Evolutionary conservation across 2,329 filamentous ascomycete genomes (phyloP), one percentile per base, ranked within the genome.

Genomic region (Chlorencoelia australis): DNA sequence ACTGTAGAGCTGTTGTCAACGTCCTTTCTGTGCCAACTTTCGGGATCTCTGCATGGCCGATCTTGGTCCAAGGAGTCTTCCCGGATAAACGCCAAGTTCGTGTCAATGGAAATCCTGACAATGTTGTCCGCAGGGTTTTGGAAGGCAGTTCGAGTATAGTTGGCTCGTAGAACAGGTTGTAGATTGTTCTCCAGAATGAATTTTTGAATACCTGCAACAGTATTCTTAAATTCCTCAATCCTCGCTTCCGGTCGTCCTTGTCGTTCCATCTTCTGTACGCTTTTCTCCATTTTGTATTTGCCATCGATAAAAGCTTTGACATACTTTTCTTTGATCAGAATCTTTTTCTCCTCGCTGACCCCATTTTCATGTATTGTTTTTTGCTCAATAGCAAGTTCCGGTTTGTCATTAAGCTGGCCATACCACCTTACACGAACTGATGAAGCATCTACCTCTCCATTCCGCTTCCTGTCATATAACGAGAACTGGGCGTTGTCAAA

Each of bases 301-400:
- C 82, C 86, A 34, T 83, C 76, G 35, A 98, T 73, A 62, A 94
- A 95, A 1, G 79, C 69, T 58, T 88, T 79, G 43, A 96, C 71
- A 56, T 95, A 94, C 59, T 96, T 96, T 54, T 88, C 82, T 65
- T 98, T 98, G 62, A 95, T 83, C 15, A 74, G 67, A 51, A 96
- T 83, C 48, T 79, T 78, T 49, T 78, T 73, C 58, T 94, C 87
- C 47, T 82, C 76, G 58, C 82, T 91, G 37, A 69, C 73, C 45
- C 86, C 80, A 48, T 82, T 80, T 33, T 82, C 75, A 39, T 79
- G 74, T 38, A 93, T 76, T 8, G 76, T 80, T 68, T 96, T 98
- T 61, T 94, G 86, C 65, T 96, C 91, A 24, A 96, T 63, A 44
- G 78, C 73, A 37, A 98, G 81, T 38, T 91, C 82, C 0, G 87